These are phyloP conservation scores for Penicillium desertorum DNA, from an alignment of 495 filamentous ascomycete species.

Conservation along the genomic window DNA sequence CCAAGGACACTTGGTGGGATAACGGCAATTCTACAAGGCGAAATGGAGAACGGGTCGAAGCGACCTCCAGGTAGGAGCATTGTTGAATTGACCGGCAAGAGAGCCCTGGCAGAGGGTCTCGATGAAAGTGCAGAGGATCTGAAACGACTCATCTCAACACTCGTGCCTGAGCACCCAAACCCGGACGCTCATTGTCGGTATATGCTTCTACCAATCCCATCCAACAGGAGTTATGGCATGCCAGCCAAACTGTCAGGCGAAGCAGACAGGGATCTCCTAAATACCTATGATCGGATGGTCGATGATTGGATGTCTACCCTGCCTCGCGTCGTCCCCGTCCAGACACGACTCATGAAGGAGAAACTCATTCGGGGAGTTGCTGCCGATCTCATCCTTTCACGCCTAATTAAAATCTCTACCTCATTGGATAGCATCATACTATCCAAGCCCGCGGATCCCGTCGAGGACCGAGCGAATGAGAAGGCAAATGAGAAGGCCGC, in stretches of 20 bases:
- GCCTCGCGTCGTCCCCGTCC: conserved; percentile 34
- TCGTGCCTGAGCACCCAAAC: conserved; percentile 11
- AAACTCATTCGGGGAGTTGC: conserved; percentile 41
- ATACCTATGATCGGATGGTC: conserved; percentile 42
- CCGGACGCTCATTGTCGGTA: conserved; percentile 11
- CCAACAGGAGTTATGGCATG: conserved; percentile 13
- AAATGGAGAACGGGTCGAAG: conserved; percentile 1
- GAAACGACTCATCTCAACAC: conserved; percentile 23
- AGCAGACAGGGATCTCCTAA: conserved; percentile 25
- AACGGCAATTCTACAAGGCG: conserved; percentile 18
- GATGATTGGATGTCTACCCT: conserved; percentile 42
- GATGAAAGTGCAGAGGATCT: conserved; percentile 36
- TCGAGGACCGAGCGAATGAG: neutral
- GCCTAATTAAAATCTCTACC: conserved; percentile 24
- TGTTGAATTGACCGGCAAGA: conserved; percentile 31
- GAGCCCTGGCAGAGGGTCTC: conserved; percentile 33
- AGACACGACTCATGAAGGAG: conserved; percentile 43
- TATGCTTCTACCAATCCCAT: conserved; percentile 22
- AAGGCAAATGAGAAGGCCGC: neutral
- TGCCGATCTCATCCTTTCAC: conserved; percentile 41
- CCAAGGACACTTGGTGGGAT: conserved; percentile 21
- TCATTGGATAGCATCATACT: neutral
- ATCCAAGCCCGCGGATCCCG: neutral
- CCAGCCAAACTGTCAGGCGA: conserved; percentile 3
- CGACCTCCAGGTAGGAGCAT: conserved; percentile 29